These are phyloP conservation scores for Echium plantagineum DNA, from an alignment of 257 asterid species.

Conservation along the genomic window DNA sequence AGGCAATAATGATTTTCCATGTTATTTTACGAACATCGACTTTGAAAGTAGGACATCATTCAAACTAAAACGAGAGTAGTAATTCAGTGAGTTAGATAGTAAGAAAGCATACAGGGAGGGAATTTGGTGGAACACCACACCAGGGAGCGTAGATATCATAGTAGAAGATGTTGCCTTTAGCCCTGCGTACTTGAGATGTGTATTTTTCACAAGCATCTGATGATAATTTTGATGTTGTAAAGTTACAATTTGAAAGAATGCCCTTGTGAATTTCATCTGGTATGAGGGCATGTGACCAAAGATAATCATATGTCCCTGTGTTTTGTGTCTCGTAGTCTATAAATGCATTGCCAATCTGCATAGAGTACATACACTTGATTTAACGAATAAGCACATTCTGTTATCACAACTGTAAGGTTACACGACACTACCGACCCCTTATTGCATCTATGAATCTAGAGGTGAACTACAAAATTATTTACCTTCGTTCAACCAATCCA, in stretches of 20 bases:
- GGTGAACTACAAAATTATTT: neutral
- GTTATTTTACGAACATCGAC: too few species aligned
- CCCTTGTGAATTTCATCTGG: constrained; percentile 52
- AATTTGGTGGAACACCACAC: constrained; percentile 22
- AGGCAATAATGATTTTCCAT: too few species aligned
- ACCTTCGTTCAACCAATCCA: too few species aligned
- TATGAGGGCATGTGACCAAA: constrained; percentile 50
- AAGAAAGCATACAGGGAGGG: constrained; percentile 22
- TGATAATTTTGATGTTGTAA: constrained; percentile 10
- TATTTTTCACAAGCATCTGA: constrained; percentile 18
- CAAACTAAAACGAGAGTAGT: too few species aligned
- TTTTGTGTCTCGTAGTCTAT: constrained; percentile 18
- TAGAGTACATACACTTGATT: neutral
- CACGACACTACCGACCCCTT: too few species aligned
- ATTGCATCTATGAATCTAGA: neutral
- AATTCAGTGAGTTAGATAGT: neutral
- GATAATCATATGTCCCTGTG: constrained; percentile 32
- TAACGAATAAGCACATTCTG: neutral
- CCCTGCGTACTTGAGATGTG: constrained; percentile 10
- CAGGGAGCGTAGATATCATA: constrained; percentile 44
- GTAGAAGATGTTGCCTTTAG: constrained; percentile 11
- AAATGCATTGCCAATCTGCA: constrained; percentile 56
- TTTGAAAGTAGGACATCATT: too few species aligned
- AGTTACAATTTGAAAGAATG: constrained; percentile 32
- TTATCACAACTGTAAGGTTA: too few species aligned